Percentiles rank a stretch among this genome's conserved stretches.
These are phyloP conservation scores for Metschnikowia kofuensis DNA, from an alignment of 805 yeast genomes.

Conservation along the genomic window DNA sequence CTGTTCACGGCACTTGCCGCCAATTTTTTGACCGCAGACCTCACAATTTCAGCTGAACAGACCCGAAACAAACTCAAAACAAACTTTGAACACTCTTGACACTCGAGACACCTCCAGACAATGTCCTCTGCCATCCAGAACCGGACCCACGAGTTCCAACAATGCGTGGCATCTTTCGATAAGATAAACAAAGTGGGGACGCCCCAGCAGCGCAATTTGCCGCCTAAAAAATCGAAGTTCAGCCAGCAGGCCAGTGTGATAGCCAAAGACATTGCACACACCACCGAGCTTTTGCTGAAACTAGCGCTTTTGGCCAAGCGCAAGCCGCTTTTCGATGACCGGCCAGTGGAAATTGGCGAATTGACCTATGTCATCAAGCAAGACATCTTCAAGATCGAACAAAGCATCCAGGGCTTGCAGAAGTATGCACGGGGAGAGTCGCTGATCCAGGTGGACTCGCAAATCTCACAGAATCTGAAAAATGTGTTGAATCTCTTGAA, in stretches of 20 bases:
- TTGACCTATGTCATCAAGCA: constrained; percentile 85
- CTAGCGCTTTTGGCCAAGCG: constrained; percentile 83
- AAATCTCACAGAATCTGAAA: constrained; percentile 68
- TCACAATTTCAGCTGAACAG: neutral
- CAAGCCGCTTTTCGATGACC: constrained; percentile 89
- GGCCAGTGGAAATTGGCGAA: constrained; percentile 91
- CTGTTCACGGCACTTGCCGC: no score
- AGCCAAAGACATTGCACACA: constrained; percentile 85
- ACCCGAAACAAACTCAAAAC: constrained; percentile 4
- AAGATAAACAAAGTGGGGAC: constrained; percentile 47
- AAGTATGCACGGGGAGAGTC: constrained; percentile 45
- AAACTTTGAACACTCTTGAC: neutral
- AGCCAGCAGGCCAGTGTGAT: constrained; percentile 71
- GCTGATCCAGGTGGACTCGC: constrained; percentile 48
- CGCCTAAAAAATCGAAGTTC: constrained; percentile 34
- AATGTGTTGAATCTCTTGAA: constrained; percentile 86
- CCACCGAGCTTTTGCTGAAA: constrained; percentile 76
- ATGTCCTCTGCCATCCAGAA: constrained; percentile 52
- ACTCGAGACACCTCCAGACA: neutral
- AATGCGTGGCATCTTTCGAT: constrained; percentile 78
- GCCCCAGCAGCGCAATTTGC: constrained; percentile 23
- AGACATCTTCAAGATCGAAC: constrained; percentile 79
- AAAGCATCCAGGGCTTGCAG: constrained; percentile 62
- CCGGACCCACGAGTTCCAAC: constrained; percentile 89
- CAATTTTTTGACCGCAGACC: no score